Evolutionary conservation across 768 basidiomycete species (phyloP).

Genomic region (Royoungia palumana): DNA sequence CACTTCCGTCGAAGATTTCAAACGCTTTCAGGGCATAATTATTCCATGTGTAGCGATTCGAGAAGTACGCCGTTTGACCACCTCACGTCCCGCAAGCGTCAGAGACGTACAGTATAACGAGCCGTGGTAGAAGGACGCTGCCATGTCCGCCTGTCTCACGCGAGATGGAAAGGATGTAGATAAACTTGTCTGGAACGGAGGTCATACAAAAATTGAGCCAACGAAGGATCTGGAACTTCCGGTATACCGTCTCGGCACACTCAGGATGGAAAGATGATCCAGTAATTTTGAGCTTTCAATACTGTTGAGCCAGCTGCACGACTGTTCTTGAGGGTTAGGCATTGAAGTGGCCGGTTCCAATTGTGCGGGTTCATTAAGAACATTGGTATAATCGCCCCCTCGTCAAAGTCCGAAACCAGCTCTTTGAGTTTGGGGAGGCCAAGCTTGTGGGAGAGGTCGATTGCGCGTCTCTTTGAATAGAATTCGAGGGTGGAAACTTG

Average conservation of each 20-base stretch:
- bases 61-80: conserved; percentile 48
- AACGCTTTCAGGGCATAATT: conserved; percentile 46
- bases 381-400: conserved; percentile 50
- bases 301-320: conserved; percentile 38
- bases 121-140: conserved; percentile 44
- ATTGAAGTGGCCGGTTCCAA: conserved; percentile 14
- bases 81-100: conserved; percentile 40
- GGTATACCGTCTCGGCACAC: conserved; percentile 39
- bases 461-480: conserved; percentile 43
- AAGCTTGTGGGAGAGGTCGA: conserved; percentile 23
- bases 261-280: conserved; percentile 42
- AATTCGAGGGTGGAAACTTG: conserved; percentile 46
- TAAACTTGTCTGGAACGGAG: conserved; percentile 29
- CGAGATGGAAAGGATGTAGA: conserved; percentile 15
- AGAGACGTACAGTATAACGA: conserved; percentile 46
- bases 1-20: conserved; percentile 56
- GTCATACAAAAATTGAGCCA: conserved; percentile 39
- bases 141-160: background rate
- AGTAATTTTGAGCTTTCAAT: conserved; percentile 52
- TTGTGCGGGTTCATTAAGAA: conserved; percentile 47
- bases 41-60: conserved; percentile 42
- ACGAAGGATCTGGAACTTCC: conserved; percentile 47
- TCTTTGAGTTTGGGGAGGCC: conserved; percentile 34
- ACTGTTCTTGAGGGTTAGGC: conserved; percentile 34
- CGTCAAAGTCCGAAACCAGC: conserved; percentile 53